Percentiles rank a stretch among this genome's conserved stretches.
Evolutionary conservation across 2,329 filamentous ascomycete genomes (phyloP).

Genomic region (Apiospora kogelbergensis): DNA sequence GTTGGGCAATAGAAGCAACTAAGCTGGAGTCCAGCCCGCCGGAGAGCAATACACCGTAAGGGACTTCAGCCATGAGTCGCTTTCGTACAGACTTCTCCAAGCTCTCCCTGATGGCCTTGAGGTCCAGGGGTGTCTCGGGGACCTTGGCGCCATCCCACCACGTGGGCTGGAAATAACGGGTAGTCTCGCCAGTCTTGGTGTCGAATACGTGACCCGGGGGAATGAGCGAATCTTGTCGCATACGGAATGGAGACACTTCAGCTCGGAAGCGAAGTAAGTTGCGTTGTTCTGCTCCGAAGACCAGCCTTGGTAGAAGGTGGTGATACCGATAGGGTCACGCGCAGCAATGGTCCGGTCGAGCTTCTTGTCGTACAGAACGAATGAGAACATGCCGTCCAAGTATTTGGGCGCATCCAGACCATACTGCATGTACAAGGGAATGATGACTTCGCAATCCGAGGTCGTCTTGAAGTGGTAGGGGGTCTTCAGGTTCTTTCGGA

Average conservation of each 20-base stretch:
- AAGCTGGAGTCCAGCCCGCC: slow-evolving; percentile 95
- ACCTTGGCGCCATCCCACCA: slow-evolving; percentile 87
- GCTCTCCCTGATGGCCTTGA: slow-evolving; percentile 76
- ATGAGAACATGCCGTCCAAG: slow-evolving; percentile 99
- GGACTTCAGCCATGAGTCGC: slow-evolving; percentile 97
- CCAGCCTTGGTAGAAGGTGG: slow-evolving; percentile 95
- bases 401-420: slow-evolving; percentile 88
- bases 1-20: slow-evolving; percentile 91
- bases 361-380: slow-evolving; percentile 94
- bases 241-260: slow-evolving; percentile 89
- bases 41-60: slow-evolving; percentile 92
- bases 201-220: slow-evolving; percentile 96
- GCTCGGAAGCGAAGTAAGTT: slow-evolving; percentile 94
- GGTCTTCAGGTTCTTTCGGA: slow-evolving; percentile 82
- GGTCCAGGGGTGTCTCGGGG: slow-evolving; percentile 78
- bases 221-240: slow-evolving; percentile 92
- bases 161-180: slow-evolving; percentile 84
- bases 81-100: slow-evolving; percentile 93
- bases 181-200: slow-evolving; percentile 82
- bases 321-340: slow-evolving; percentile 94
- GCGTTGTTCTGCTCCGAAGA: slow-evolving; percentile 78
- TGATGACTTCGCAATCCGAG: slow-evolving; percentile 98
- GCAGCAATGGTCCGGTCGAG: slow-evolving; percentile 91
- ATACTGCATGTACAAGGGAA: slow-evolving; percentile 92
- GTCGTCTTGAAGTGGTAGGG: slow-evolving; percentile 97